Evolutionary conservation across 139 green algal genomes (phyloP).

Genomic region (Trebouxia sp.): DNA sequence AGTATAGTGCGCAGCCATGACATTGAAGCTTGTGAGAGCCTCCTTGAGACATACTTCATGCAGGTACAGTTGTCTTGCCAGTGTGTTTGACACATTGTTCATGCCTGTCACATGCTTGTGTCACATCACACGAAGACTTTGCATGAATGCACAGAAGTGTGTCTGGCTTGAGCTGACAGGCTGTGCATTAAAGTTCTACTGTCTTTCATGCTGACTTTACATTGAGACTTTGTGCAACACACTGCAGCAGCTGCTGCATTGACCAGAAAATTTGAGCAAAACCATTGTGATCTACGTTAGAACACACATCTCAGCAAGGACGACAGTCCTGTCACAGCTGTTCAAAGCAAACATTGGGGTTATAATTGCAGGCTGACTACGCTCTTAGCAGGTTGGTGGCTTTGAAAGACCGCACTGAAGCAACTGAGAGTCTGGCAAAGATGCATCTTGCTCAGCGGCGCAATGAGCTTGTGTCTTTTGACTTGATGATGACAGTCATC

Average conservation of each 20-base stretch:
- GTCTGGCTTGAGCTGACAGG: no score
- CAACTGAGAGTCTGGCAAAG: slow-evolving; percentile 9
- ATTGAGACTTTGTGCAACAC: neutral
- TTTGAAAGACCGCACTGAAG: slow-evolving; percentile 1
- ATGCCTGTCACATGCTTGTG: no score
- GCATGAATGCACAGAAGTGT: no score
- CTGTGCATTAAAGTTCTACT: no score
- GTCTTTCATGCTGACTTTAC: no score
- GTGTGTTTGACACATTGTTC: no score
- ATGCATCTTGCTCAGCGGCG: slow-evolving; percentile 9
- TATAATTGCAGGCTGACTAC: neutral
- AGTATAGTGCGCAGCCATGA: slow-evolving; percentile 5
- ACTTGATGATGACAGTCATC: slow-evolving; percentile 9
- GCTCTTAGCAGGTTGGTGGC: slow-evolving; percentile 1
- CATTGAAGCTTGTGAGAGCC: slow-evolving; percentile 33
- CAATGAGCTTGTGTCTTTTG: slow-evolving; percentile 30
- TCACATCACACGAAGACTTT: no score
- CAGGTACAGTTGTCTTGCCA: slow-evolving; percentile 5
- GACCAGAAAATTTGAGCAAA: neutral
- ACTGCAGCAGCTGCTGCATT: neutral
- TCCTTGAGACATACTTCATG: slow-evolving; percentile 41
- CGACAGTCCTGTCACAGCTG: neutral
- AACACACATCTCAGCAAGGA: neutral
- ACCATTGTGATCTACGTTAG: neutral
- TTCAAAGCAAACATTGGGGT: neutral